These are phyloP conservation scores for Fusarium buharicum DNA, from an alignment of 2,329 filamentous ascomycete genomes.

Conservation along the genomic window DNA sequence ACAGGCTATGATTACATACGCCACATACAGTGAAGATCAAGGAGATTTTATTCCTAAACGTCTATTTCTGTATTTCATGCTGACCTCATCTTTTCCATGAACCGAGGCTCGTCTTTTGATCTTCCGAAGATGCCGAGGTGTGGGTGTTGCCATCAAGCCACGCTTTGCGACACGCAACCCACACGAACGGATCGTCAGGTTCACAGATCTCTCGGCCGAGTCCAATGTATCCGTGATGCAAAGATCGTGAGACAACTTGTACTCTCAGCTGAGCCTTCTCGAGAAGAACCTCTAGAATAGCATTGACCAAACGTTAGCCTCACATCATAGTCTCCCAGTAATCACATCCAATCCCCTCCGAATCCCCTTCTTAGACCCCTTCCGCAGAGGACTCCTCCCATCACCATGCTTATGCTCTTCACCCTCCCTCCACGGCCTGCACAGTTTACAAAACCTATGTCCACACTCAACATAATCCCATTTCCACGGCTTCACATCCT, in stretches of 20 bases:
- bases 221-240: not conserved
- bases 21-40: not conserved
- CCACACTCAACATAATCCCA: constrained; percentile 28
- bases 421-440: constrained; percentile 19
- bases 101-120: constrained; percentile 14
- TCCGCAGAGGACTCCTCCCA: not conserved
- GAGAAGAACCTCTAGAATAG: not conserved
- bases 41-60: not conserved
- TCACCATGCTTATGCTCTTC: not conserved
- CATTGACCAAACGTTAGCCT: not conserved
- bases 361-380: constrained; percentile 45
- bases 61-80: no score
- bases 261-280: not conserved
- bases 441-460: constrained; percentile 24
- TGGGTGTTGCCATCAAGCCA: not conserved
- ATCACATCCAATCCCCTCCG: constrained; percentile 14
- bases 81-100: constrained; percentile 4
- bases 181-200: constrained; percentile 19
- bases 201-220: constrained; percentile 37
- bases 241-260: not conserved
- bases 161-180: not conserved
- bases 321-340: not conserved
- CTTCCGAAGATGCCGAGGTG: not conserved
- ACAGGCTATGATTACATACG: not conserved
- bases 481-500: constrained; percentile 26